phyloP scores from a whole-genome alignment of 1,139 yeast genomes.

The Candida glucosophila region DNA sequence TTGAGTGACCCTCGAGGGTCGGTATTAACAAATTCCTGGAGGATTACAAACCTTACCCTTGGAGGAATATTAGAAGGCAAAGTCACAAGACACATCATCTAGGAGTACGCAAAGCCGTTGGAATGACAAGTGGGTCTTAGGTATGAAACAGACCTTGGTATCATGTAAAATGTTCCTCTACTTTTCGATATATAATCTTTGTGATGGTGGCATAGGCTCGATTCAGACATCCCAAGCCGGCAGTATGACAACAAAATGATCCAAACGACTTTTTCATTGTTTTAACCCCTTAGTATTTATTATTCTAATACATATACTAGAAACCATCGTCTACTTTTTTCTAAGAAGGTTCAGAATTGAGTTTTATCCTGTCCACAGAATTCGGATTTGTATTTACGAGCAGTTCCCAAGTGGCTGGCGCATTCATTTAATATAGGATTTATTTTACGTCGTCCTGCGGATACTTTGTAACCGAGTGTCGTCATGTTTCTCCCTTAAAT shows the following conservation, averaged over 20 bases:
- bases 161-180: slow-evolving; percentile 59
- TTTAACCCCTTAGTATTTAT: slow-evolving; percentile 64
- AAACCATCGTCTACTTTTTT: slow-evolving; percentile 50
- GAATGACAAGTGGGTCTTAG: slow-evolving; percentile 54
- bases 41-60: slow-evolving; percentile 30
- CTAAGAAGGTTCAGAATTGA: slow-evolving; percentile 38
- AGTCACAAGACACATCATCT: slow-evolving; percentile 27
- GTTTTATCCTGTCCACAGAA: slow-evolving; percentile 29
- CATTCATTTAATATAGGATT: slow-evolving; percentile 26
- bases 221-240: slow-evolving; percentile 52
- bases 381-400: slow-evolving; percentile 31
- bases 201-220: slow-evolving; percentile 56
- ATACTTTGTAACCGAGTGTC: slow-evolving; percentile 38
- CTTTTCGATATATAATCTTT: slow-evolving; percentile 53
- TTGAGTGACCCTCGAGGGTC: slow-evolving; percentile 39
- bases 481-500: slow-evolving; percentile 39
- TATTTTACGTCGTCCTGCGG: slow-evolving; percentile 34
- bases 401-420: slow-evolving; percentile 32
- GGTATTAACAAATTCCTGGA: slow-evolving; percentile 33
- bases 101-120: too few relatives aligned
- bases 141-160: slow-evolving; percentile 46
- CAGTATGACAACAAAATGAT: slow-evolving; percentile 58
- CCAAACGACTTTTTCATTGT: slow-evolving; percentile 61
- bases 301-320: slow-evolving; percentile 55
- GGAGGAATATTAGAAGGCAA: slow-evolving; percentile 19